phyloP scores from a whole-genome alignment of 2,329 filamentous ascomycete genomes.

The Fusarium foetens region DNA sequence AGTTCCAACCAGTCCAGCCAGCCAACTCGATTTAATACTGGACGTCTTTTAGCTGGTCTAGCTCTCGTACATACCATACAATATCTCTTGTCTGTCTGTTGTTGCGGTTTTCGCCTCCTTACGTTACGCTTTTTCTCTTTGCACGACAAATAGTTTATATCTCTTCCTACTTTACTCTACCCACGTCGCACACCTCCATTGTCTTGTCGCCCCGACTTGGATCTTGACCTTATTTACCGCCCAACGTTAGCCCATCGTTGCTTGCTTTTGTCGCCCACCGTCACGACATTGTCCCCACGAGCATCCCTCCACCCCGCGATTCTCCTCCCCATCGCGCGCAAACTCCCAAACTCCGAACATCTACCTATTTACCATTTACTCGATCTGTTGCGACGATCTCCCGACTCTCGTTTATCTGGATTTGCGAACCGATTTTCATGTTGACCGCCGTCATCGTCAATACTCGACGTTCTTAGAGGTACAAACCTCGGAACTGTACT shows the following conservation, averaged over 20 bases:
- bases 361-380: conserved; percentile 5
- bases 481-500: conserved; percentile 37
- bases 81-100: conserved; percentile 1
- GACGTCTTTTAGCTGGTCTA: conserved; percentile 27
- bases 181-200: conserved; percentile 7
- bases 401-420: conserved; percentile 9
- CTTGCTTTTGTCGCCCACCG: conserved; percentile 38
- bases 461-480: conserved; percentile 39
- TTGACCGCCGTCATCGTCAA: conserved; percentile 35
- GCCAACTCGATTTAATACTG: conserved; percentile 27
- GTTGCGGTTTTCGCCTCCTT: conserved; percentile 12
- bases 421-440: conserved; percentile 46
- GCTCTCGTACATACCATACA: conserved; percentile 31
- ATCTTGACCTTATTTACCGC: conserved; percentile 10
- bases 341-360: conserved; percentile 11
- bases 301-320: conserved; percentile 39
- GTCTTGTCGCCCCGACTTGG: conserved; percentile 7
- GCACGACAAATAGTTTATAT: conserved; percentile 9
- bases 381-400: conserved; percentile 10
- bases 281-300: conserved; percentile 31
- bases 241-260: conserved; percentile 19
- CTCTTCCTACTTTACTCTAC: neutral
- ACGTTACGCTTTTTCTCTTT: neutral
- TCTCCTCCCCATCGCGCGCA: conserved; percentile 23
- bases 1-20: neutral